Percentiles rank a stretch among this genome's conserved stretches.
Conservation (phyloP, 2,329 filamentous ascomycete genomes). For the Aspergillus nomiae region DNA sequence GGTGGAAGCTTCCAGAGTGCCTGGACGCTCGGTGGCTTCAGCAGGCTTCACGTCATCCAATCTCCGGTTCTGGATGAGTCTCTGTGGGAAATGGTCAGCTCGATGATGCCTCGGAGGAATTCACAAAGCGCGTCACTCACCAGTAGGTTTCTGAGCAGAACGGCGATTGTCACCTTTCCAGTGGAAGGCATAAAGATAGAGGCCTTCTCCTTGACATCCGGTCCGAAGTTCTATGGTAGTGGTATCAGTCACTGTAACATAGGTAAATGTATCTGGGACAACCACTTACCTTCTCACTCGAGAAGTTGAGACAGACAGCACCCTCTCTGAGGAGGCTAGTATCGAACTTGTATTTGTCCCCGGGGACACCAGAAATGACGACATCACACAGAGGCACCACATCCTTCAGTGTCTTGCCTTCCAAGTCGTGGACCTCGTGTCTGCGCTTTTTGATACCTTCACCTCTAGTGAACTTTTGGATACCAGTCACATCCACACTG, state of each 20-base stretch:
- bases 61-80: slow-evolving; percentile 47
- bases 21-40: slow-evolving; percentile 43
- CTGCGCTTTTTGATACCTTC: slow-evolving; percentile 80
- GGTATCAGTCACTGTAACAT: slow-evolving; percentile 1
- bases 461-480: slow-evolving; percentile 89
- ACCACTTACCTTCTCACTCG: slow-evolving; percentile 70
- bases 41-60: slow-evolving; percentile 43
- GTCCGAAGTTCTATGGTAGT: slow-evolving; percentile 71
- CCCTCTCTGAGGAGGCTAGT: slow-evolving; percentile 81
- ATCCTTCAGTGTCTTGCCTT: slow-evolving; percentile 76
- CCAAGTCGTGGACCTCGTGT: slow-evolving; percentile 84
- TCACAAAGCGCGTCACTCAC: slow-evolving; percentile 55
- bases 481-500: slow-evolving; percentile 87
- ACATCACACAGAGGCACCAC: slow-evolving; percentile 88
- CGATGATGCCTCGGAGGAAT: background rate
- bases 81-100: slow-evolving; percentile 28
- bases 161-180: slow-evolving; percentile 95
- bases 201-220: slow-evolving; percentile 89
- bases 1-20: slow-evolving; percentile 39
- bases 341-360: slow-evolving; percentile 86
- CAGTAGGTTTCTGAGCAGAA: slow-evolving; percentile 84
- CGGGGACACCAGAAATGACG: slow-evolving; percentile 89
- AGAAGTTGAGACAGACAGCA: slow-evolving; percentile 98
- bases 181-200: slow-evolving; percentile 97
- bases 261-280: background rate